These are phyloP conservation scores for Leptodontidium sp. DNA, from an alignment of 2,329 filamentous ascomycete genomes.

Conservation along the genomic window DNA sequence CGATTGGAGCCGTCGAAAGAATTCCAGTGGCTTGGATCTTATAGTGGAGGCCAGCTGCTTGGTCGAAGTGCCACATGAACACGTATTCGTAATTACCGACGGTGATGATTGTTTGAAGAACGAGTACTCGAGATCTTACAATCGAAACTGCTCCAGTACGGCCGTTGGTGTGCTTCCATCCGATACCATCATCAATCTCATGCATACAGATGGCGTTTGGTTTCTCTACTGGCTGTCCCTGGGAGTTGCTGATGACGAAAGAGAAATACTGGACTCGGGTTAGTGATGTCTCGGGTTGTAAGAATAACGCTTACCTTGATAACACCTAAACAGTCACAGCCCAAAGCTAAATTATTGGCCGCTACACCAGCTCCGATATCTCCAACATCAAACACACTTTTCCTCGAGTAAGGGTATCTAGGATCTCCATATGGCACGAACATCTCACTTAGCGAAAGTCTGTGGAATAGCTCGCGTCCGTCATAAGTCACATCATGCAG, in stretches of 20 bases:
- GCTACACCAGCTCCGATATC: constrained; percentile 71
- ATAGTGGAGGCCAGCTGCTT: constrained; percentile 66
- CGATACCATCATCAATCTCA: constrained; percentile 73
- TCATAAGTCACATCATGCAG: constrained; percentile 69
- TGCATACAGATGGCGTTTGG: constrained; percentile 73
- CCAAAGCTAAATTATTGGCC: constrained; percentile 73
- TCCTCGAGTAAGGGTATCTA: constrained; percentile 68
- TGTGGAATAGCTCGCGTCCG: constrained; percentile 64
- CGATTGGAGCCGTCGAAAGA: constrained; percentile 62
- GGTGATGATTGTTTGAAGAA: constrained; percentile 51
- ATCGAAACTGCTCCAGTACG: constrained; percentile 38
- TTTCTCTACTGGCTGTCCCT: constrained; percentile 61
- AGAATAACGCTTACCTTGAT: constrained; percentile 56
- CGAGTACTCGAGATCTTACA: constrained; percentile 38
- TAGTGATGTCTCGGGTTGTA: constrained; percentile 21
- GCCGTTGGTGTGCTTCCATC: constrained; percentile 75
- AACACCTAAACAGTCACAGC: constrained; percentile 73
- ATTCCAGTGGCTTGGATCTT: constrained; percentile 73
- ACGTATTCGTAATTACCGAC: constrained; percentile 77
- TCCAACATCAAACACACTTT: constrained; percentile 75
- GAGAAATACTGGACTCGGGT: constrained; percentile 58
- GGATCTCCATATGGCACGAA: constrained; percentile 70
- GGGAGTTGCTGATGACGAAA: constrained; percentile 57
- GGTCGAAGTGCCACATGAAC: constrained; percentile 64
- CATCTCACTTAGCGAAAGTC: constrained; percentile 68